Evolutionary conservation across 257 asterid genomes (phyloP), one percentile per base, ranked within the genome.

Genomic region (Plantago elongata): DNA sequence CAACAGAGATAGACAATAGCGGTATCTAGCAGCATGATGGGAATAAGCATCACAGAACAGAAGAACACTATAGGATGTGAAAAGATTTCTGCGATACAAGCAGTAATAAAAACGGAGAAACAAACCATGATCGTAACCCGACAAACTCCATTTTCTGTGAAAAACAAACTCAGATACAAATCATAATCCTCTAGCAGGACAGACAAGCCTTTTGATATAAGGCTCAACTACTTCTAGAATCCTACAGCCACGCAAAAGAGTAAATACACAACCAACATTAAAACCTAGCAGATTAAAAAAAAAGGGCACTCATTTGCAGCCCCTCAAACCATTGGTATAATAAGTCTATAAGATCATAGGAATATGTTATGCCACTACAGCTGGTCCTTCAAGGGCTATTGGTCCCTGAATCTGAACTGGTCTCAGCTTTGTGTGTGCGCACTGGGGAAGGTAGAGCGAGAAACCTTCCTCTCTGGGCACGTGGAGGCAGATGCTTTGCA

Each of bases 401-500:
- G 68, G 67, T 60, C 68, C 77, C 65, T 9, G 79, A 58, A 61
- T 81, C 84, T 58, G 81, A 71, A 16, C 43, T 65, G 0, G 72
- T 63, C 65, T 78, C 82, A 2, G 70, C 14, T 69, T 80, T 80
- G 11, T 65, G 76, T 22, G 80, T 11, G 22, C 75, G 84, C 7
- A 46, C 75, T 0, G 96, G 67, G 57, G 91, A 72, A 68, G 86
- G 79, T 11, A 85, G 79, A 16, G 96, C 81, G 47, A 86, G 85
- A 75, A 68, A 71, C 50, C 87, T 75, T 38, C 88, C 77, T 71
- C 81, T 91, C 67, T 87, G 95, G n/a, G 95, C 95, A 1, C 96
- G 89, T 0, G 96, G 95, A 0, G 95, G 98, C 43, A 91, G 95
- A 74, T 85, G 96, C 69, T 77, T 91, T 27, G 83, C 75, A 10